Percentiles rank a stretch among this genome's conserved stretches.
Evolutionary conservation across 768 basidiomycete species (phyloP).

Genomic region (Leccinellum albellum): DNA sequence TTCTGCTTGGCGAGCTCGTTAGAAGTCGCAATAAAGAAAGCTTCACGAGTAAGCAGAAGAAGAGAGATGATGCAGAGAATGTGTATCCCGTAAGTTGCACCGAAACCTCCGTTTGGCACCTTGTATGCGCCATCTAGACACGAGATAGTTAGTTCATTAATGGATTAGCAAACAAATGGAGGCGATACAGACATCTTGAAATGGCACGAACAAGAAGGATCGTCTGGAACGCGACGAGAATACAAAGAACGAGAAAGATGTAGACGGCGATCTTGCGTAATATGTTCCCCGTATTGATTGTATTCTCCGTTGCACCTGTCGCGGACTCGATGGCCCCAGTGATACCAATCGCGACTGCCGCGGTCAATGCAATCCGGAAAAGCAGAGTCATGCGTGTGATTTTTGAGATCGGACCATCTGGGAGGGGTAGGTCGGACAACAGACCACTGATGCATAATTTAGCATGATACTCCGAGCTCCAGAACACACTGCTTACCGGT

Average conservation of each 20-base stretch:
- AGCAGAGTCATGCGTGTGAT: conserved; percentile 20
- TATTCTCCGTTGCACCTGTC: conserved; percentile 5
- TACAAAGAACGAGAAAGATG: conserved; percentile 28
- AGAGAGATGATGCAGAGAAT: conserved; percentile 25
- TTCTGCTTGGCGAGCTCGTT: conserved; percentile 19
- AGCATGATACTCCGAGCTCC: background rate
- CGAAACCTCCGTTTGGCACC: conserved; percentile 9
- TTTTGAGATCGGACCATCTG: conserved; percentile 17
- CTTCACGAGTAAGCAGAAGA: conserved; percentile 28
- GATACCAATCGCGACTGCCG: conserved; percentile 25
- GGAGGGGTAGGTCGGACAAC: conserved; percentile 24
- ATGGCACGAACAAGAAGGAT: conserved; percentile 17
- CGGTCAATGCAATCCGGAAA: conserved; percentile 24
- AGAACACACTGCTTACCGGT: conserved; percentile 22
- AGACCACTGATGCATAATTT: conserved; percentile 9
- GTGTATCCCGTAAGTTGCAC: conserved; percentile 23
- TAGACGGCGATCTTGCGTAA: conserved; percentile 24
- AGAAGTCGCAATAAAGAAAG: conserved; percentile 28
- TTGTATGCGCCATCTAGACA: conserved; percentile 23
- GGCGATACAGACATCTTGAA: conserved; percentile 11
- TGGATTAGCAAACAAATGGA: background rate
- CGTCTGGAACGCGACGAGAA: conserved; percentile 28
- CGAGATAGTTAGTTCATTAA: conserved; percentile 1
- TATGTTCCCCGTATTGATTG: conserved; percentile 11
- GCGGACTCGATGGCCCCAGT: conserved; percentile 22